phyloP scores from a whole-genome alignment of 306 rosid genomes.

The Sicyos edulis region DNA sequence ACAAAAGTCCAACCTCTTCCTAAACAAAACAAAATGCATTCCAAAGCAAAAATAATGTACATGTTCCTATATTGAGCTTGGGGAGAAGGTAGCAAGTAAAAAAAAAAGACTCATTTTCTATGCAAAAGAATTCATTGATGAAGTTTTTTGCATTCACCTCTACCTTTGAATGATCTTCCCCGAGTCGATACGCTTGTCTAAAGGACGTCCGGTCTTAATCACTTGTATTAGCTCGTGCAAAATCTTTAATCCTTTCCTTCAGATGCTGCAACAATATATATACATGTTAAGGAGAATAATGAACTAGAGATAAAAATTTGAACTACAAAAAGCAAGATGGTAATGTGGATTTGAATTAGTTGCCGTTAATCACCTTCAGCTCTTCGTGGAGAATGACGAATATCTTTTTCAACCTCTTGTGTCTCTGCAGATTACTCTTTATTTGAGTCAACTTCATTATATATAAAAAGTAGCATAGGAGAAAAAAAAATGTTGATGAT shows the following conservation, averaged over 20 bases:
- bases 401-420: conserved; percentile 76
- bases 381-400: conserved; percentile 83
- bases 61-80: background rate
- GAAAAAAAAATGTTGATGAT: background rate
- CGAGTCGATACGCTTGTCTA: background rate
- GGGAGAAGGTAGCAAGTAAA: conserved; percentile 15
- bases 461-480: background rate
- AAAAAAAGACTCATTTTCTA: background rate
- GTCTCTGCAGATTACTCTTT: conserved; percentile 60
- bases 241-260: conserved; percentile 68
- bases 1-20: conserved; percentile 40
- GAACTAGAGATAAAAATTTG: background rate
- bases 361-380: conserved; percentile 49
- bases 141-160: conserved; percentile 11
- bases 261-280: conserved; percentile 48
- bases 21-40: conserved; percentile 21
- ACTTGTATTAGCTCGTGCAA: conserved; percentile 34
- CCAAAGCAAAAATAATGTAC: conserved; percentile 21
- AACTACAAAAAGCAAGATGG: background rate
- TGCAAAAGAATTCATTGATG: background rate
- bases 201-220: conserved; percentile 25
- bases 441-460: conserved; percentile 11
- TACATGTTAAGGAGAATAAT: background rate
- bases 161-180: background rate
- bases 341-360: background rate